Evolutionary conservation across 2,329 filamentous ascomycete genomes (phyloP), one percentile per base, ranked within the genome.

Genomic region (Lachnellula hyalina): DNA sequence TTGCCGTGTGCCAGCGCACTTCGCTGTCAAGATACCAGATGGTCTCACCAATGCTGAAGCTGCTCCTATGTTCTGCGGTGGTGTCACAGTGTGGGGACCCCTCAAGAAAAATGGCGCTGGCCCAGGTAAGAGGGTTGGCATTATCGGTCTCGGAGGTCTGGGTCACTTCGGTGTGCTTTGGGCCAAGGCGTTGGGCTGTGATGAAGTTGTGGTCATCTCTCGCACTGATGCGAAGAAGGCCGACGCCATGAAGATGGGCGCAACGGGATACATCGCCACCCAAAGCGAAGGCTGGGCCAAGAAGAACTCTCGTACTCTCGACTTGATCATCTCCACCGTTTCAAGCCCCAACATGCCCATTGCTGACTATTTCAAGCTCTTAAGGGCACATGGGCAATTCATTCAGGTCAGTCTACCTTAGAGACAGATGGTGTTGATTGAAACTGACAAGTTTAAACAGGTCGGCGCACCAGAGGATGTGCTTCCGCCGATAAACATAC

Each of bases 1-100:
- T 57, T 77, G 77, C 65, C 76, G 84, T 15, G 77, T 76, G 0
- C 76, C 77, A 1, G 74, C 72, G 15, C 78, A 81, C 61, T 91
- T 89, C 60, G 76, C 75, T 34, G 77, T 83, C 63, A 78, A 78
- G 59, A 81, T 84, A 38, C 81, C 80, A 0, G 78, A 82, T n/a
- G 68, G 66, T 1, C 69, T 84, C 9, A 69, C 74, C 7, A 75
- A 75, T 0, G 74, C 77, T 34, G 66, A 74, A 1, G 78, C 76
- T 0, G 81, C 87, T 1, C 88, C 89, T 1, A 83, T 94, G 75
- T 77, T 93, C 28, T 93, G 89, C 66, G 89, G 84, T 1, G 89
- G 90, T 1, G 78, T 93, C 51, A 94, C 89, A 0, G 80, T 86
- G 0, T 94, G 81, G 67, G 80, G 80, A 4, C 89, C 89, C 0